phyloP scores from a whole-genome alignment of 2,329 filamentous ascomycete genomes.

The Hortaea werneckii region DNA sequence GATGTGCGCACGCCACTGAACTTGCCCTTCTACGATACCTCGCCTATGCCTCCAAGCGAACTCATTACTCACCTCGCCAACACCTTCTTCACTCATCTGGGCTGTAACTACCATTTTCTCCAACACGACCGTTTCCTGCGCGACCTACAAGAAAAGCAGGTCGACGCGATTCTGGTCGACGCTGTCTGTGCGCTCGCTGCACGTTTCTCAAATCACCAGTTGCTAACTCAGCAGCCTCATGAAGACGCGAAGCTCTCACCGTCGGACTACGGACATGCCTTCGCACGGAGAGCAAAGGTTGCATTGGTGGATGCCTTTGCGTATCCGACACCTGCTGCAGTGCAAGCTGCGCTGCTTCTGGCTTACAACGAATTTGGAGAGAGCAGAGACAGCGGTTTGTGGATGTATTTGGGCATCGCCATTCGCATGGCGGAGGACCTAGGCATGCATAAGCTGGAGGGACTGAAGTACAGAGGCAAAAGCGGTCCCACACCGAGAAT shows the following conservation, averaged over 20 bases:
- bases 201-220: conserved; percentile 58
- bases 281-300: conserved; percentile 73
- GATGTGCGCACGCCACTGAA: conserved; percentile 35
- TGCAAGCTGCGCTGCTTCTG: conserved; percentile 73
- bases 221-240: conserved; percentile 42
- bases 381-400: conserved; percentile 77
- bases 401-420: conserved; percentile 86
- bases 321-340: conserved; percentile 71
- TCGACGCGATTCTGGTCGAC: conserved; percentile 78
- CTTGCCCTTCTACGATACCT: conserved; percentile 66
- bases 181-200: conserved; percentile 74
- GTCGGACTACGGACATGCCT: conserved; percentile 65
- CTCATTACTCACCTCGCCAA: conserved; percentile 68
- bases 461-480: conserved; percentile 50
- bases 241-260: conserved; percentile 35
- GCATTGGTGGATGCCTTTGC: conserved; percentile 74
- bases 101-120: conserved; percentile 78
- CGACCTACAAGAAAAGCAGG: conserved; percentile 68
- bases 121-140: conserved; percentile 61
- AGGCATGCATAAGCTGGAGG: conserved; percentile 72
- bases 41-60: conserved; percentile 59
- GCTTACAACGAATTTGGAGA: conserved; percentile 85
- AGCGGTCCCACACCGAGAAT: conserved; percentile 47
- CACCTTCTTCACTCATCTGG: conserved; percentile 71
- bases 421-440: conserved; percentile 75